A percentile compares a stretch with the other conserved stretches of the same genome.
phyloP scores from a whole-genome alignment of 345 rosid genomes.

The Pistacia vera region DNA sequence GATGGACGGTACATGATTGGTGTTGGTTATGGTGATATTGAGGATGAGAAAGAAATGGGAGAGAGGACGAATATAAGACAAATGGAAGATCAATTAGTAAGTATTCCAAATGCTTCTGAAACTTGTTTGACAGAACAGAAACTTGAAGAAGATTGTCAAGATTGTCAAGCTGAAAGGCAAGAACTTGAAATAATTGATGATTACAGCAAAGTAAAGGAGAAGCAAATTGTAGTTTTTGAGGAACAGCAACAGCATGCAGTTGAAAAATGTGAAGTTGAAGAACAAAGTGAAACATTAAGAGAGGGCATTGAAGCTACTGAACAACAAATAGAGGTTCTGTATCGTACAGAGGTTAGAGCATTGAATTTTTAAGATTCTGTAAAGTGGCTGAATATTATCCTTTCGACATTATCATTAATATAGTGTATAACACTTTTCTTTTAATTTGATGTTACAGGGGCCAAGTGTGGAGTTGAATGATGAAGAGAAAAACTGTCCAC shows the following conservation, averaged over 20 bases:
- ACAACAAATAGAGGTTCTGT: constrained; percentile 10
- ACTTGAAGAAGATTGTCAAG: not conserved
- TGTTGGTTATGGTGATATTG: not conserved
- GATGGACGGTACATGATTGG: constrained; percentile 11
- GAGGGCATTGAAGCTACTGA: not conserved
- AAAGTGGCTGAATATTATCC: not conserved
- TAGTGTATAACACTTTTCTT: not conserved
- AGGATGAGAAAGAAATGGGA: no score
- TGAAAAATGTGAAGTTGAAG: not conserved
- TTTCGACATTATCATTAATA: not conserved
- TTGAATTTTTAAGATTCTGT: not conserved
- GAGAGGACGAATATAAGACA: no score
- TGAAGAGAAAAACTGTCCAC: not conserved
- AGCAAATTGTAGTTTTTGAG: not conserved
- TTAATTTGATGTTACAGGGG: constrained; percentile 12
- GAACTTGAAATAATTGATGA: not conserved
- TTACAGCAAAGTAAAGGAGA: not conserved
- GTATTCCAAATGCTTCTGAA: no score
- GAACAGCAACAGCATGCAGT: not conserved
- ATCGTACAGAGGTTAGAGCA: not conserved
- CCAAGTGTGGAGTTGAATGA: not conserved
- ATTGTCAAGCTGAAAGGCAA: not conserved
- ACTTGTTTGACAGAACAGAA: no score
- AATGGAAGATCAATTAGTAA: no score
- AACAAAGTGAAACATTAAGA: not conserved